Evolutionary conservation across 345 rosid species (phyloP).

Genomic region (Laguncularia racemosa): DNA sequence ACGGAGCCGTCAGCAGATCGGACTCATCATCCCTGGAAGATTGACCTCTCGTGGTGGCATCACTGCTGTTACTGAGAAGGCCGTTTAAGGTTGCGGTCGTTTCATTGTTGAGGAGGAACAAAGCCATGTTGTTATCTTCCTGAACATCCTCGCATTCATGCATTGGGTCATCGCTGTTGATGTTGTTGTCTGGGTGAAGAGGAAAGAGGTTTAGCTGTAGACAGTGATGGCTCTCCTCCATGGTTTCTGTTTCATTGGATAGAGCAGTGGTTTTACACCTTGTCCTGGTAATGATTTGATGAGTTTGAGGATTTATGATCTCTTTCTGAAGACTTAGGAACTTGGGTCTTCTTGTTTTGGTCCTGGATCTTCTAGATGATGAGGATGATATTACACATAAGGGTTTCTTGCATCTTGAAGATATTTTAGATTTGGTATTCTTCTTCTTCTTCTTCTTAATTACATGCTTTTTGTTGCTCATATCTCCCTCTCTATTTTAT

Average conservation of each 20-base stretch:
- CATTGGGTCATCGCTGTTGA: slow-evolving; percentile 9
- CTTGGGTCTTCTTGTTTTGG: slow-evolving; percentile 58
- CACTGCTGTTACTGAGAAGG: slow-evolving; percentile 32
- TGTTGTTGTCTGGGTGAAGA: slow-evolving; percentile 28
- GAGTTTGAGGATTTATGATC: slow-evolving; percentile 16
- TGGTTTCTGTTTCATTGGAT: background rate
- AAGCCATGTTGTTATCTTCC: slow-evolving; percentile 33
- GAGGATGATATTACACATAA: slow-evolving; percentile 11
- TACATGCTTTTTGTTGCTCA: too few relatives aligned
- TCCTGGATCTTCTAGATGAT: slow-evolving; percentile 43
- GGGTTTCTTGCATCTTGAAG: slow-evolving; percentile 6
- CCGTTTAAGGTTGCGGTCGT: slow-evolving; percentile 45
- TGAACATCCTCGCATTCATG: slow-evolving; percentile 21
- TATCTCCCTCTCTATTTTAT: slow-evolving; percentile 3
- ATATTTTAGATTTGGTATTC: slow-evolving; percentile 8
- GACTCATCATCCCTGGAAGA: slow-evolving; percentile 10
- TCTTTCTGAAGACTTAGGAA: slow-evolving; percentile 52
- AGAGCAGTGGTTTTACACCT: too few relatives aligned
- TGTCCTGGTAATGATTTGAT: background rate
- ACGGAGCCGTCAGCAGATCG: slow-evolving; percentile 1
- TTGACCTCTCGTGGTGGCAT: slow-evolving; percentile 14
- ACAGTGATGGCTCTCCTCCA: slow-evolving; percentile 13
- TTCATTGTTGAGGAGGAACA: slow-evolving; percentile 41
- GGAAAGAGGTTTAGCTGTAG: slow-evolving; percentile 33
- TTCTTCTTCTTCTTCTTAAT: too few relatives aligned